Conservation (phyloP, 345 rosid genomes). For the Pugionium dolabratum region DNA sequence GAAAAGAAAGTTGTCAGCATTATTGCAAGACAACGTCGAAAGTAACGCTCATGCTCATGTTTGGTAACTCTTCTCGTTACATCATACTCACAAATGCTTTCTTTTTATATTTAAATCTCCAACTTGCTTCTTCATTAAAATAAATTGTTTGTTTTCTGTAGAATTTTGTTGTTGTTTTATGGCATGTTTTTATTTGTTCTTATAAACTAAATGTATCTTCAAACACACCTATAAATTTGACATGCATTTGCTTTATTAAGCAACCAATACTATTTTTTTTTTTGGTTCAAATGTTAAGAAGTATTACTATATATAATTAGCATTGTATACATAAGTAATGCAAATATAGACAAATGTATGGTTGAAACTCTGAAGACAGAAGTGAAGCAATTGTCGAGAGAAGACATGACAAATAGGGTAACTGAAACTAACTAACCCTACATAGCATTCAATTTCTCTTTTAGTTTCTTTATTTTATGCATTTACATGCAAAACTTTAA, state of each 20-base stretch:
- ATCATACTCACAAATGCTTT: conserved; percentile 2
- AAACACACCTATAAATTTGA: too few species aligned
- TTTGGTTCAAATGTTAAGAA: too few species aligned
- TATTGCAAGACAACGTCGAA: conserved; percentile 28
- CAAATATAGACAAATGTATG: conserved; percentile 15
- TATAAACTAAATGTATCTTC: too few species aligned
- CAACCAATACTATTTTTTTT: too few species aligned
- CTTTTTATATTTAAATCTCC: neutral
- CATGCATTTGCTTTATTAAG: too few species aligned
- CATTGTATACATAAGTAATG: too few species aligned
- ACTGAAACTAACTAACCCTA: conserved; percentile 40
- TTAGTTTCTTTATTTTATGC: conserved; percentile 6
- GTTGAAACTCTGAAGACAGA: conserved; percentile 20
- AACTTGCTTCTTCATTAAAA: conserved; percentile 11
- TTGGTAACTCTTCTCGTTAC: conserved; percentile 30
- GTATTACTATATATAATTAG: too few species aligned
- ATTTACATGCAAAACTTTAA: conserved; percentile 15
- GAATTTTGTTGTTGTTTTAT: too few species aligned
- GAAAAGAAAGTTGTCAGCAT: conserved; percentile 30
- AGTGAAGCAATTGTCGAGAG: conserved; percentile 40
- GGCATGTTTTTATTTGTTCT: too few species aligned
- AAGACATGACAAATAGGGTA: conserved; percentile 38
- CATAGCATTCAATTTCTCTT: conserved; percentile 13
- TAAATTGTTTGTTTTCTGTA: neutral
- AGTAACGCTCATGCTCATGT: conserved; percentile 42